These are phyloP conservation scores for Bassia scoparia DNA, from an alignment of 148 eudicot species.

Conservation along the genomic window DNA sequence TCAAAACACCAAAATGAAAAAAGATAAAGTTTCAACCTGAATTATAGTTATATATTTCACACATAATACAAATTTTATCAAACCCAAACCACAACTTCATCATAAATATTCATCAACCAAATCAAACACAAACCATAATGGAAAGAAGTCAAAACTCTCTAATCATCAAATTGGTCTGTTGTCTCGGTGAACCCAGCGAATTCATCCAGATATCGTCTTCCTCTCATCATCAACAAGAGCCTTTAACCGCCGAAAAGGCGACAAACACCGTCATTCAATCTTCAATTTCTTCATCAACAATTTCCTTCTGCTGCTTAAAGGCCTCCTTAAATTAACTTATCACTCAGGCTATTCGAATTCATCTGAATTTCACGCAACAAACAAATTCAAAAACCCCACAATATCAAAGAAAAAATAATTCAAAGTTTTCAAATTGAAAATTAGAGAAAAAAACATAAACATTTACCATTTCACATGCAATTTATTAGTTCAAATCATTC, in stretches of 20 bases:
- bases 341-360: constrained; percentile 57
- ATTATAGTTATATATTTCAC: too few species aligned
- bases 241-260: constrained; percentile 24
- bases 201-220: constrained; percentile 59
- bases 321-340: constrained; percentile 79
- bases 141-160: constrained; percentile 45
- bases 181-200: constrained; percentile 55
- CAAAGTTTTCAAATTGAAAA: background rate
- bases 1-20: too few species aligned
- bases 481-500: too few species aligned
- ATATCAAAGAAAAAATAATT: background rate
- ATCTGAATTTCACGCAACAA: constrained; percentile 30
- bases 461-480: too few species aligned
- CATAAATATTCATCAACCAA: too few species aligned
- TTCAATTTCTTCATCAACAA: constrained; percentile 53
- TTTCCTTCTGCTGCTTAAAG: constrained; percentile 68
- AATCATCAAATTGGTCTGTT: constrained; percentile 45
- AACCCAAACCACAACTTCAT: background rate
- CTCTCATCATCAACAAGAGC: constrained; percentile 21
- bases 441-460: too few species aligned
- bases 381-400: background rate
- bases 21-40: too few species aligned
- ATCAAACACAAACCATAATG: background rate
- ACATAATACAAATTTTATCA: background rate
- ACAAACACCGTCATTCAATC: constrained; percentile 26